phyloP scores from a whole-genome alignment of 371 early-diverging fungal genomes.

The Basidiobolus meristosporus region DNA sequence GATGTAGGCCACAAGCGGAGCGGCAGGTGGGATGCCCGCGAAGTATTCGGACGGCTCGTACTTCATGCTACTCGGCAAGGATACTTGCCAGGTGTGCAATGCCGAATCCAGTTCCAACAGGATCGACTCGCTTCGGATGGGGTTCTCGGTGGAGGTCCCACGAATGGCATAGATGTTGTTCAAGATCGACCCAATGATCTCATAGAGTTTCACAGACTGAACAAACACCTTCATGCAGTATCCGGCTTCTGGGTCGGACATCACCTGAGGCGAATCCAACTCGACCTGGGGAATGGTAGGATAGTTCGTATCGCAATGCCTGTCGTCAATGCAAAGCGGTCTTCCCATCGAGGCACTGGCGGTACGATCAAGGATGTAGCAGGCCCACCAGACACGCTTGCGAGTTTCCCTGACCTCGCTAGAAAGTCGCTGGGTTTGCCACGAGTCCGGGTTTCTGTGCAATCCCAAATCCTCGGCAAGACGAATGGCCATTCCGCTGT shows the following conservation, averaged over 20 bases:
- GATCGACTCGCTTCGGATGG: too few relatives aligned
- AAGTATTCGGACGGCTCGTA: too few relatives aligned
- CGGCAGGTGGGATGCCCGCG: conserved; percentile 4
- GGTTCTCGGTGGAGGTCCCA: too few relatives aligned
- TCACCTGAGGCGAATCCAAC: too few relatives aligned
- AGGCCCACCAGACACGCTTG: conserved; percentile 38
- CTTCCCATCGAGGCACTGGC: conserved; percentile 14
- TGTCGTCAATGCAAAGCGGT: conserved; percentile 22
- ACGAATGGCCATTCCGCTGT: conserved; percentile 27
- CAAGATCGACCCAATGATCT: too few relatives aligned
- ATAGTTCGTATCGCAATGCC: conserved; percentile 17
- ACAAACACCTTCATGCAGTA: too few relatives aligned
- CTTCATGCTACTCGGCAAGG: too few relatives aligned
- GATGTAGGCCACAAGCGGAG: conserved; percentile 8
- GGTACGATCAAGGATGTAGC: conserved; percentile 34
- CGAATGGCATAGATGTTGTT: too few relatives aligned
- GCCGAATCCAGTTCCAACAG: too few relatives aligned
- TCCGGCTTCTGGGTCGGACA: too few relatives aligned
- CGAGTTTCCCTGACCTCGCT: conserved; percentile 28
- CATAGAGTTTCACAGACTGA: too few relatives aligned
- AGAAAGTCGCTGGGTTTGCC: conserved; percentile 16
- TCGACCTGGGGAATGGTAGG: background rate
- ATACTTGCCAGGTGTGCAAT: too few relatives aligned
- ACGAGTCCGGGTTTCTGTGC: conserved; percentile 20
- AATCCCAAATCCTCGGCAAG: conserved; percentile 42